These are phyloP conservation scores for Adansonia rubrostipa DNA, from an alignment of 441 rosid genomes.

Conservation along the genomic window DNA sequence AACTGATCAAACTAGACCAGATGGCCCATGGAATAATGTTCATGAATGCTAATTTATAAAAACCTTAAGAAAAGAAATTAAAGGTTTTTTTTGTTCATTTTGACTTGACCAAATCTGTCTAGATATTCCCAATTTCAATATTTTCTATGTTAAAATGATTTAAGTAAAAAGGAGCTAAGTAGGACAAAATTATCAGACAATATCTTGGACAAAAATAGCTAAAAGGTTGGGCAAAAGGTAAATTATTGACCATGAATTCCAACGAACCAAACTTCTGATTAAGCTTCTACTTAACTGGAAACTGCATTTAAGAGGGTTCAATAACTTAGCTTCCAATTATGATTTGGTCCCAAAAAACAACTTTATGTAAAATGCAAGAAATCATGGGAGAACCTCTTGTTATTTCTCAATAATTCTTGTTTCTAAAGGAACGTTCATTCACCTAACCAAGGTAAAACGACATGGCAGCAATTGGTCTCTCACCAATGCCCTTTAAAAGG, in stretches of 20 bases:
- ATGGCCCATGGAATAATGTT: too few species aligned
- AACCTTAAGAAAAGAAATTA: too few species aligned
- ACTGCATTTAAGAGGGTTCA: neutral
- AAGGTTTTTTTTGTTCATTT: too few species aligned
- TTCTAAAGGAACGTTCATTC: slow-evolving; percentile 47
- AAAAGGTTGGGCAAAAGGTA: neutral
- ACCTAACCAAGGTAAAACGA: slow-evolving; percentile 71
- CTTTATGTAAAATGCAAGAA: slow-evolving; percentile 50
- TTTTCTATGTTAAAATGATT: neutral
- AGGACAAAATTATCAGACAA: slow-evolving; percentile 1
- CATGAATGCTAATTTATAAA: too few species aligned
- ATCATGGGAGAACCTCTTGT: slow-evolving; percentile 22
- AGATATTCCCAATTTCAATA: neutral
- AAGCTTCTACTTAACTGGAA: slow-evolving; percentile 22
- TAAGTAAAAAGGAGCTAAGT: neutral
- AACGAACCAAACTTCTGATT: slow-evolving; percentile 17
- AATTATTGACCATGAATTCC: neutral
- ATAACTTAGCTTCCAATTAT: slow-evolving; percentile 28
- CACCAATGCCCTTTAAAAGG: slow-evolving; percentile 44
- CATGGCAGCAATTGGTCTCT: slow-evolving; percentile 45
- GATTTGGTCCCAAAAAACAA: slow-evolving; percentile 29
- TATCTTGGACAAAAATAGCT: neutral
- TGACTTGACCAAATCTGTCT: too few species aligned
- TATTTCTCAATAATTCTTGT: slow-evolving; percentile 43
- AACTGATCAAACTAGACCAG: too few species aligned